phyloP scores from a whole-genome alignment of 495 filamentous ascomycete species.

The Pyronema domesticum region DNA sequence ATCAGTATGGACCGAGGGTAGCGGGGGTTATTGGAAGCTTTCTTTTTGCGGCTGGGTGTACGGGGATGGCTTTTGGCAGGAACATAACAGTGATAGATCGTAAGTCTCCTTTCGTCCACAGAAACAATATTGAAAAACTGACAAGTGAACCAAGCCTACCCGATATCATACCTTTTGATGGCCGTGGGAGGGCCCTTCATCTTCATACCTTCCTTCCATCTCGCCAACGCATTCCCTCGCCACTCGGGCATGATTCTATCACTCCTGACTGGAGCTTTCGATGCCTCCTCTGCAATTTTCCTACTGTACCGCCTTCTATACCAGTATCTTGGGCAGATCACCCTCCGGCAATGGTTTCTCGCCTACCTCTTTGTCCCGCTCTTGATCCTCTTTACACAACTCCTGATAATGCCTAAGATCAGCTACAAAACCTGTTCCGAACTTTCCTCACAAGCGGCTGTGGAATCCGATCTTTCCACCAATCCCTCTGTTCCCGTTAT shows the following conservation, averaged over 20 bases:
- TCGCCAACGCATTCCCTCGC: conserved; percentile 81
- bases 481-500: conserved; percentile 35
- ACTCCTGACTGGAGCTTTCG: conserved; percentile 73
- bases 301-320: conserved; percentile 67
- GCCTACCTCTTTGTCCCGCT: conserved; percentile 56
- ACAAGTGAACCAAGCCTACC: conserved; percentile 12
- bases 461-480: conserved; percentile 43
- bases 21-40: conserved; percentile 55
- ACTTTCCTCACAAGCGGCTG: conserved; percentile 54
- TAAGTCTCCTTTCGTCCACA: conserved; percentile 5
- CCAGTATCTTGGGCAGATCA: conserved; percentile 44
- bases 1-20: conserved; percentile 63
- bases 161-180: conserved; percentile 47
- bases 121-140: neutral
- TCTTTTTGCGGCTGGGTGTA: conserved; percentile 49
- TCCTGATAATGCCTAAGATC: conserved; percentile 55
- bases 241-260: conserved; percentile 73
- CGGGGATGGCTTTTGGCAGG: conserved; percentile 51
- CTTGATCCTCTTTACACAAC: conserved; percentile 48
- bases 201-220: conserved; percentile 79
- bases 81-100: conserved; percentile 34
- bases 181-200: conserved; percentile 77
- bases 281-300: conserved; percentile 76
- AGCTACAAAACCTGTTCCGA: conserved; percentile 86
- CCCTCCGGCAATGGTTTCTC: conserved; percentile 55